Conservation (phyloP, 1,284 basidiomycete species). For the Amylostereum chailletii region DNA sequence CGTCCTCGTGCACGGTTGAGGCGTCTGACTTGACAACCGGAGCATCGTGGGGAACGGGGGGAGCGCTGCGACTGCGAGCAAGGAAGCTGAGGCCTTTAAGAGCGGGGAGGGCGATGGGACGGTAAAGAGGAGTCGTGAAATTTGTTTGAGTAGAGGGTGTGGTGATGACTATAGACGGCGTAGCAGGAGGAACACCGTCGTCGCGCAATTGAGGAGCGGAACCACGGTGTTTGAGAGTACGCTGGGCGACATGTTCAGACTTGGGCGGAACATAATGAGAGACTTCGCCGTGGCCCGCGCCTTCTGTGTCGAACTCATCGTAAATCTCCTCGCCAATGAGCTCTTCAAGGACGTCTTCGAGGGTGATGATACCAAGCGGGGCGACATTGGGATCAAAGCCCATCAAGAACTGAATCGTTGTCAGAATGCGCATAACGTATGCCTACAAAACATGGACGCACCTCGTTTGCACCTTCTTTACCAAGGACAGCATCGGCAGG, state of each 20-base stretch:
- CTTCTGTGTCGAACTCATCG: constrained; percentile 76
- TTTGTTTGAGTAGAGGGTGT: constrained; percentile 5
- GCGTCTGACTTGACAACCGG: background rate
- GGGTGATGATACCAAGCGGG: constrained; percentile 87
- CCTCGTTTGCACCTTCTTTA: constrained; percentile 61
- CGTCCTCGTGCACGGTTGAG: background rate
- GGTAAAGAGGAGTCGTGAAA: constrained; percentile 14
- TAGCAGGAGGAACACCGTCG: constrained; percentile 9
- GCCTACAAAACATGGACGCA: constrained; percentile 15
- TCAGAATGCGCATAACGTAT: background rate
- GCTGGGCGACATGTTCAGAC: constrained; percentile 12
- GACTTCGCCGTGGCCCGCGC: constrained; percentile 43
- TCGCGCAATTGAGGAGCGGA: constrained; percentile 24
- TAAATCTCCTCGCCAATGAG: constrained; percentile 87
- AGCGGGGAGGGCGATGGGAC: constrained; percentile 27
- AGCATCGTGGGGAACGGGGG: constrained; percentile 33
- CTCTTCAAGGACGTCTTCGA: constrained; percentile 90
- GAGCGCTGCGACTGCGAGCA: constrained; percentile 37
- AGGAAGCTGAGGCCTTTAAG: constrained; percentile 43
- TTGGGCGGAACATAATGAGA: constrained; percentile 45
- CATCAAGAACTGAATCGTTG: constrained; percentile 52
- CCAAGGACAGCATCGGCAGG: constrained; percentile 76
- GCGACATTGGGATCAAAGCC: constrained; percentile 64
- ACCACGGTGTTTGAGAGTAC: constrained; percentile 16
- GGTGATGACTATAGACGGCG: constrained; percentile 4